Evolutionary conservation across 2,329 filamentous ascomycete genomes (phyloP), one percentile per base, ranked within the genome.

Genomic region (Sphaerostilbella broomeana): DNA sequence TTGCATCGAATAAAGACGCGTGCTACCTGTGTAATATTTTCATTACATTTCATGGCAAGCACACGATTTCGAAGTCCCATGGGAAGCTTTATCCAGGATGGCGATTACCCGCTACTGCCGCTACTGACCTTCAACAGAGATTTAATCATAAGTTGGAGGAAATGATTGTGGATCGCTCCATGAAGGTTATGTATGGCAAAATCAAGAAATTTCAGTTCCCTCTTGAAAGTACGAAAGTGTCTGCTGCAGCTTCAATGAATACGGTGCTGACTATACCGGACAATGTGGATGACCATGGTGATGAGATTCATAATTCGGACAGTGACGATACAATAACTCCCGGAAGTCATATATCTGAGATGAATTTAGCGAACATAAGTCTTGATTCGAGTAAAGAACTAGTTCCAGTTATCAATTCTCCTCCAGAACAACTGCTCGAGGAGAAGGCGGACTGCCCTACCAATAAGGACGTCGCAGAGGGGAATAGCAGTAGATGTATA

Each of bases 11-110:
- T 27, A 53, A 51, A 12, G 42, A 49, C 11, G 46, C 49, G 2
- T 51, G 49, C 17, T 50, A 42, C 16, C 35, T 53, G 9, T 53
- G 50, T 32, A 46, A 50, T 22, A 30, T 38, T 4, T 50, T 51
- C 10, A 43, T 52, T 5, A 15, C 39, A 0, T 26, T 31, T 8
- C 36, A 43, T 7, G 38, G 40, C 1, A 28, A 39, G 2, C 49
- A 49, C 7, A 22, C 12, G 18, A 42, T 42, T 3, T 32, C 49
- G 0, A 34, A 35, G 3, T 47, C 44, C 1, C 49, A 53, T 15
- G 47, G 49, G 9, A 47, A 43, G 16, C 25, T 53, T 3, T 53
- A 53, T 32, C 38, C 47, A 4, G 40, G 44, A 2, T 52, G 29
- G 37, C 28, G 37, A 12, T 20, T 39, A 27, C 37, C 37, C n/a